Base-by-base conservation (phyloP, 768 basidiomycete species). In the Suillus weaverae region DNA sequence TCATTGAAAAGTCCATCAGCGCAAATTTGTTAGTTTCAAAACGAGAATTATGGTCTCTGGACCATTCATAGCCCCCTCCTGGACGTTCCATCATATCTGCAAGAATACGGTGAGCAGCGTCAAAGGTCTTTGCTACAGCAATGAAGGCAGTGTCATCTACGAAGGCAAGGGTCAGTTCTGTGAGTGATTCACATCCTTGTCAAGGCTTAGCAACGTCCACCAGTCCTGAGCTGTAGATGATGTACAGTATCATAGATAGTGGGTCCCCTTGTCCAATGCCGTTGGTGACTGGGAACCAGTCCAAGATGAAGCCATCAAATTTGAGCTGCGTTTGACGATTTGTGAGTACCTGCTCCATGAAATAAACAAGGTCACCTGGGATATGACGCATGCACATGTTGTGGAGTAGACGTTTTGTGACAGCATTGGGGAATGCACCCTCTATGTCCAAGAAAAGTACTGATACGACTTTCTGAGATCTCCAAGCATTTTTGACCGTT, bases 361-460 rank as follows among this genome's bases (percentile, higher is more conserved):
- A 41, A 7, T 22, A 0, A 4, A 68, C 39, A 2, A 66, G 5
- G 64, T 56, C 65, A 60, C 13, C 46, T 48, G 78, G 77, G 1
- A 77, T 62, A 3, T 70, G 63, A 8, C 38, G 33, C 46, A 62
- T 63, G 33, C 18, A n/a, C 60, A 82, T 64, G 56, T 79, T 74
- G 61, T 79, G 74, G 0, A 76, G 33, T 0, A 82, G 76, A 0
- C 65, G n/a, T 0, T 73, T 71, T 0, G 65, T 72, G 7, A 74
- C 76, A 1, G 75, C 74, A 62, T 76, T 82, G 0, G 78, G 81
- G 63, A 81, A 83, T 4, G 81, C 80, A 0, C 76, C 81, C 4
- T 56, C 55, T 0, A 41, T 59, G 2, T 48, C 46, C 2, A 48
- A 5, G 3, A 22, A 48, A 2, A 82, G 72, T 0, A 75, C 70